Percentiles rank a stretch among this genome's conserved stretches.
phyloP scores from a whole-genome alignment of 129 eudicot genomes.

The Flaveria sonorensis region DNA sequence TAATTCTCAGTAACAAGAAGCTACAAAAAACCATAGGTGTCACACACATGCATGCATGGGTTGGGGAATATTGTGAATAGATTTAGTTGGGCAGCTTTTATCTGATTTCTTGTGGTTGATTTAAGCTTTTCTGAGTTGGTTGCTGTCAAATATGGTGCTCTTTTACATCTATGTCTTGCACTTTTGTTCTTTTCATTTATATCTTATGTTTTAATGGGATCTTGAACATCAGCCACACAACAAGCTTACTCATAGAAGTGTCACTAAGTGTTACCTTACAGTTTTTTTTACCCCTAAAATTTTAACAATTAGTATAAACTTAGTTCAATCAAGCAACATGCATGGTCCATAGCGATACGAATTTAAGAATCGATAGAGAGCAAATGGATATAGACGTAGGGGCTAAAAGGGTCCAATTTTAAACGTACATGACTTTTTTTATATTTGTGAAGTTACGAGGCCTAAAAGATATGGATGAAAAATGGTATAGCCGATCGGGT shows the following conservation, averaged over 20 bases:
- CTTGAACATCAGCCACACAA: constrained; percentile 29
- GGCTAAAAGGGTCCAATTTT: background rate
- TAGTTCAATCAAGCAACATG: background rate
- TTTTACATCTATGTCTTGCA: constrained; percentile 35
- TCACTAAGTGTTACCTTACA: background rate
- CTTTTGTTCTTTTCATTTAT: constrained; percentile 37
- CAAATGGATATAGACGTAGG: background rate
- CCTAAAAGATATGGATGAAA: background rate
- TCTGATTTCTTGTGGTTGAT: constrained; percentile 42
- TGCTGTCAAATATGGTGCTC: constrained; percentile 40
- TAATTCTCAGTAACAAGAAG: constrained; percentile 35
- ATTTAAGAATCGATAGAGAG: no score
- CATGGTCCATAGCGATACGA: background rate
- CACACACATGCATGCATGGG: constrained; percentile 53
- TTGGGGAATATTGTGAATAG: constrained; percentile 30
- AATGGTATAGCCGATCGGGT: background rate
- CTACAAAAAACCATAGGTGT: constrained; percentile 49
- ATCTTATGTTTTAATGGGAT: constrained; percentile 32
- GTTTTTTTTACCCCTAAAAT: constrained; percentile 5
- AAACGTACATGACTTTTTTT: background rate
- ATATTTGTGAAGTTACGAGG: no score
- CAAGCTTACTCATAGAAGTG: constrained; percentile 3
- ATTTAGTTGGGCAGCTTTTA: constrained; percentile 27
- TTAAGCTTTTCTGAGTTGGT: constrained; percentile 39
- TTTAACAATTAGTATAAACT: background rate